A percentile compares a stretch with the other conserved stretches of the same genome.
These are phyloP conservation scores for Pelargonium myrrhifolium DNA, from an alignment of 441 rosid species.

Conservation along the genomic window DNA sequence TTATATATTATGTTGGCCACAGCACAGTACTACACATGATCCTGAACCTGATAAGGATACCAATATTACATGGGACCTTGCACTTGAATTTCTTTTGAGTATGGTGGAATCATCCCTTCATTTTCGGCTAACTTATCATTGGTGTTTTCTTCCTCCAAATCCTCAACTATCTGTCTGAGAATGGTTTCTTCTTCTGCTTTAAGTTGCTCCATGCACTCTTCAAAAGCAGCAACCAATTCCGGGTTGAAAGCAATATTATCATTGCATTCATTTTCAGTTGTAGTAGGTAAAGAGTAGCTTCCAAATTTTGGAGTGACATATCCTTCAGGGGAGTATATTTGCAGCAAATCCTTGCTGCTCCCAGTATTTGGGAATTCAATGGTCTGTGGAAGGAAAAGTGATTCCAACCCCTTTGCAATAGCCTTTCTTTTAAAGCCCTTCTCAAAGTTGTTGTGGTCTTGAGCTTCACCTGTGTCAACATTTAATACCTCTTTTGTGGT, in stretches of 20 bases:
- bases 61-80: background rate
- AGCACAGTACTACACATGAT: background rate
- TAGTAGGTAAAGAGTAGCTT: conserved; percentile 15
- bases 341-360: conserved; percentile 27
- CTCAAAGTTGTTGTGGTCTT: conserved; percentile 8
- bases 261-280: conserved; percentile 6
- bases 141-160: conserved; percentile 18
- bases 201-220: conserved; percentile 34
- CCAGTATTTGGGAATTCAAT: conserved; percentile 26
- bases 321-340: conserved; percentile 22
- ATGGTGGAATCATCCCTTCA: conserved; percentile 8
- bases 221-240: conserved; percentile 32
- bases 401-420: conserved; percentile 26
- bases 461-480: conserved; percentile 7
- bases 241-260: conserved; percentile 22
- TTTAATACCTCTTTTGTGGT: background rate
- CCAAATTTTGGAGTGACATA: conserved; percentile 37
- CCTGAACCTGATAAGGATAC: background rate
- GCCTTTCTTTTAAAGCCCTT: conserved; percentile 28
- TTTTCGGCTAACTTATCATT: conserved; percentile 13
- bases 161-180: conserved; percentile 26
- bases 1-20: background rate
- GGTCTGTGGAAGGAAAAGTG: conserved; percentile 24
- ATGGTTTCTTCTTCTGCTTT: conserved; percentile 36
- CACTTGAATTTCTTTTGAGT: background rate